These are phyloP conservation scores for Septoria linicola DNA, from an alignment of 2,329 filamentous ascomycete genomes.

Conservation along the genomic window DNA sequence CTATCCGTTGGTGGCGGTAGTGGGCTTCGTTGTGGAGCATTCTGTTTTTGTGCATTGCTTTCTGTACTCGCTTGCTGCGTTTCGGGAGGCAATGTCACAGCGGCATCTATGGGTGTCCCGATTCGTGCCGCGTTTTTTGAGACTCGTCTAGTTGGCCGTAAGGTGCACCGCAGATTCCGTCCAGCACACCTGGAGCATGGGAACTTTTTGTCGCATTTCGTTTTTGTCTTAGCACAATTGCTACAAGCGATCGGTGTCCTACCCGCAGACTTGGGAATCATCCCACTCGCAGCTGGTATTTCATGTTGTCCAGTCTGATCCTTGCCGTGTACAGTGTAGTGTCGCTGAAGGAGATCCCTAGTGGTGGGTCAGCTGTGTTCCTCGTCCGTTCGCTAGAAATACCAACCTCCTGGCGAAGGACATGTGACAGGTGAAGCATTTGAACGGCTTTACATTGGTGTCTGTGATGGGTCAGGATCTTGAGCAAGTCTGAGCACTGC, in stretches of 20 bases:
- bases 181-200: conserved; percentile 54
- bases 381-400: neutral
- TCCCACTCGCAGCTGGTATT: conserved; percentile 49
- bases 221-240: conserved; percentile 56
- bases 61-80: conserved; percentile 25
- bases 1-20: conserved; percentile 27
- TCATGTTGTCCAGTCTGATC: conserved; percentile 52
- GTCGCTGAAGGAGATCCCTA: conserved; percentile 53
- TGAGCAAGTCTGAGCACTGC: neutral
- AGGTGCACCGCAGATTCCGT: conserved; percentile 49
- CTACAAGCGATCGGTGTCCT: conserved; percentile 54
- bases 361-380: conserved; percentile 1
- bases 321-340: conserved; percentile 53
- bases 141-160: conserved; percentile 50
- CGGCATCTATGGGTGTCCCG: conserved; percentile 34
- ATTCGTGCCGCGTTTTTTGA: conserved; percentile 46
- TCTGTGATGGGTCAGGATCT: conserved; percentile 38
- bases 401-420: conserved; percentile 53
- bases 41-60: conserved; percentile 16
- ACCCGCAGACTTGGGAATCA: conserved; percentile 54
- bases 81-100: conserved; percentile 29
- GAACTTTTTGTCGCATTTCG: conserved; percentile 56
- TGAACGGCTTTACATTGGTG: conserved; percentile 57
- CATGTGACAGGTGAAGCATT: conserved; percentile 56
- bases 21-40: conserved; percentile 14